Evolutionary conservation across 2,329 filamentous ascomycete genomes (phyloP), one percentile per base, ranked within the genome.

Genomic region (Fusarium haematococcum): DNA sequence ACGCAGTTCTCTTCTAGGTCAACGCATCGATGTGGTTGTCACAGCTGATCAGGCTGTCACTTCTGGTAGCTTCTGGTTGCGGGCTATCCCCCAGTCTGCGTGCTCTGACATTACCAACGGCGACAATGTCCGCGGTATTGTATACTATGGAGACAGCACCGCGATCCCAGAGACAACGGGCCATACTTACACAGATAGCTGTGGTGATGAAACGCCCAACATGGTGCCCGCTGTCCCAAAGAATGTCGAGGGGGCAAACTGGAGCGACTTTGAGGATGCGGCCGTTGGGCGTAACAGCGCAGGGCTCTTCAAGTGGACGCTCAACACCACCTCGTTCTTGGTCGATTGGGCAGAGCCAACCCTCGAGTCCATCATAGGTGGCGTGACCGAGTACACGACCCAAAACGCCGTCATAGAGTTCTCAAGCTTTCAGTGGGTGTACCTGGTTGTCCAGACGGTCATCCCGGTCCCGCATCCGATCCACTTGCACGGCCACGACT

Each of bases 401-500:
- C 33, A 59, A 20, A 48, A 48, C 14, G 43, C 43, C 23, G 43
- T 48, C 14, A 48, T 48, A 9, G 43, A 48, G 23, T 25, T 48
- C 43, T 8, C 23, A 1, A 25, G 13, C 5, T 16, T 48, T 4
- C 43, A 48, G 43, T 48, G 43, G 43, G 43, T 48, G 13, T 48
- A 48, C 43, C 20, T 48, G 43, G 23, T 48, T 14, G 43, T 48
- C 20, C 43, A 48, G 43, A 48, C 43, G 14, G 23, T 14, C 13
- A 16, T 48, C 43, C 43, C 65, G 5, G 65, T 68, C 23, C 35
- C 57, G 11, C 77, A 78, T 58, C 77, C 77, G 6, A 77, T 78
- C 23, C 77, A 78, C 11, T 58, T 78, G n/a, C 76, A 78, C 61
- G 76, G 76, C n/a, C 76, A 78, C 56, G 76, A 78, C 60, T 78